Evolutionary conservation across 306 rosid species (phyloP), one percentile per base, ranked within the genome.

Genomic region (Acacia acuminata): DNA sequence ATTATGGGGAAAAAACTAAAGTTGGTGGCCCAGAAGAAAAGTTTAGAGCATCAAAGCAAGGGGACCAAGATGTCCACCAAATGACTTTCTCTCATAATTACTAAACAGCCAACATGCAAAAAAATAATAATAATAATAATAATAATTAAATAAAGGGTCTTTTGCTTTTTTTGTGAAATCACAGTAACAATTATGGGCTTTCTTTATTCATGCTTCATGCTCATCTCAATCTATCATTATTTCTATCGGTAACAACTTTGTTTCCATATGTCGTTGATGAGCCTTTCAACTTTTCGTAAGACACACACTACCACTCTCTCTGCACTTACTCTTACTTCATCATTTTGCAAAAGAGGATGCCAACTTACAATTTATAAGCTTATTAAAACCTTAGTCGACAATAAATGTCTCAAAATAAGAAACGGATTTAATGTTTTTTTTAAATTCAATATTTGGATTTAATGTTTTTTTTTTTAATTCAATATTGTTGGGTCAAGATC

Each of bases 31-130:
- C 86, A 78, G 65, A 53, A 60, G 0, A 81, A 85, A 83, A 85
- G 63, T 89, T 84, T 38, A 27, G 7, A 84, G 81, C 84, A 84
- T 82, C 85, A 85, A 89, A 89, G 76, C 78, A 53, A 76, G 77
- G 88, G 85, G 89, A 71, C 86, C 92, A 78, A 75, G 82, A 64
- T 88, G 86, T 87, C 87, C 79, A 86, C 79, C 82, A 85, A 78
- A 80, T 82, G 68, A 83, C 63, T 84, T 84, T 84, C 58, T 82
- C 85, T 84, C 86, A 84, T 86, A 79, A 87, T 89, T 82, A 69
- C 84, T 75, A 85, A 85, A 79, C 85, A 90, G 87, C 85, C 70
- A 79, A 89, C 81, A 78, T 88, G 89, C 83, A 83, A 79, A 42
- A 4, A 38, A 38, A 43, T 2, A 9, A 43, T n/a, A n/a, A n/a